Evolutionary conservation across 345 rosid genomes (phyloP).

Genomic region (Linum trigynum): DNA sequence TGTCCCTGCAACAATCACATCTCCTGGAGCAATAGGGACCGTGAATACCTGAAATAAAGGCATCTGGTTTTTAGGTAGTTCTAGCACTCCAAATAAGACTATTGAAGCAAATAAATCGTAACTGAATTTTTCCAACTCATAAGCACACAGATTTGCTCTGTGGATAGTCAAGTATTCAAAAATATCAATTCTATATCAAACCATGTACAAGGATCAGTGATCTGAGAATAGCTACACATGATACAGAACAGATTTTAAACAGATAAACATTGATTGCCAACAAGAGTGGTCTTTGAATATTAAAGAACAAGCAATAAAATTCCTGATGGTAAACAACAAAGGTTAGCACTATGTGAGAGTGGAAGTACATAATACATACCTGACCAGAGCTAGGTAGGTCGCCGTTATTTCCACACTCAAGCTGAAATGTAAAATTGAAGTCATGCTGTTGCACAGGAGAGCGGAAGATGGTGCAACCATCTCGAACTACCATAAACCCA

Average conservation of each 20-base stretch:
- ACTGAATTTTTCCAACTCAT: neutral
- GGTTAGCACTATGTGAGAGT: neutral
- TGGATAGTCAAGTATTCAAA: no score
- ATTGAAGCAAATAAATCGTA: neutral
- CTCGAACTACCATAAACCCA: conserved; percentile 95
- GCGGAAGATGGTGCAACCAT: conserved; percentile 80
- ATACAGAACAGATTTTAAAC: neutral
- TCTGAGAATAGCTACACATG: no score
- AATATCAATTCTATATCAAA: no score
- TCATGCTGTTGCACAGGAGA: conserved; percentile 97
- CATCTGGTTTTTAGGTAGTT: neutral
- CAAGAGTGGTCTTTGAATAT: neutral
- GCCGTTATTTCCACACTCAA: conserved; percentile 68
- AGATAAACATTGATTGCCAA: neutral
- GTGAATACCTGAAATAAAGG: conserved; percentile 55
- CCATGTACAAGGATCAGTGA: no score
- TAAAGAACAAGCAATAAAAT: neutral
- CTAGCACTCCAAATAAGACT: neutral
- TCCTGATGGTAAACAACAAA: neutral
- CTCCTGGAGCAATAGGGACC: conserved; percentile 84
- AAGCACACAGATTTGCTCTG: no score
- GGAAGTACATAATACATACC: conserved; percentile 33
- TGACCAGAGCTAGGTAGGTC: conserved; percentile 96
- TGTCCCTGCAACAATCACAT: conserved; percentile 80
- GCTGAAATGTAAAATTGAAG: conserved; percentile 91